phyloP scores from a whole-genome alignment of 495 filamentous ascomycete species.

The Penicillium robsamsonii region DNA sequence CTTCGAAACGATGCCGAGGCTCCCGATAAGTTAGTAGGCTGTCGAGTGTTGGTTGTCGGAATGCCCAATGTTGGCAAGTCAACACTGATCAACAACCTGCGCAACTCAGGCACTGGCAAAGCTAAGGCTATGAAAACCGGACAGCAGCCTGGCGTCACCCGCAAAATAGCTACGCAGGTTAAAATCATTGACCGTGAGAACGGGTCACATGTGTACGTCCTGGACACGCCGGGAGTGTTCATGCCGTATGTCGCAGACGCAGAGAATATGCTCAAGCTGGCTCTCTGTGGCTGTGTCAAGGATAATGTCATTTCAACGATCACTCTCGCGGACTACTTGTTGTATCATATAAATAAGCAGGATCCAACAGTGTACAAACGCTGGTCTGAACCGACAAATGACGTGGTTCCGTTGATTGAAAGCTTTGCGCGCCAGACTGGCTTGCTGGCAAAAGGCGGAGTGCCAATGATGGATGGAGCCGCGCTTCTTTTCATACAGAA shows the following conservation, averaged over 20 bases:
- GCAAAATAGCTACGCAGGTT: slow-evolving; percentile 78
- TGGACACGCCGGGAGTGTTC: slow-evolving; percentile 85
- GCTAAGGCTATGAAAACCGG: slow-evolving; percentile 82
- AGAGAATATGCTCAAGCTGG: slow-evolving; percentile 88
- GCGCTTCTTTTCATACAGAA: slow-evolving; percentile 82
- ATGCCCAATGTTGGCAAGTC: slow-evolving; percentile 97
- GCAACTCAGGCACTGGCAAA: slow-evolving; percentile 62
- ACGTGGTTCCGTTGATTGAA: slow-evolving; percentile 65
- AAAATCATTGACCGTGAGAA: slow-evolving; percentile 66
- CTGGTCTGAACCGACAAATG: slow-evolving; percentile 76
- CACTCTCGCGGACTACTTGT: slow-evolving; percentile 81
- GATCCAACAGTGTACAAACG: slow-evolving; percentile 57
- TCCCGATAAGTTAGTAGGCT: slow-evolving; percentile 59
- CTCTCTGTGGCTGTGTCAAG: slow-evolving; percentile 86
- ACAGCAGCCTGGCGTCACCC: slow-evolving; percentile 82
- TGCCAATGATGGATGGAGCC: slow-evolving; percentile 66
- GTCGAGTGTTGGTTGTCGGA: slow-evolving; percentile 82
- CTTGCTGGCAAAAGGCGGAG: slow-evolving; percentile 70
- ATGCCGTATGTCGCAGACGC: slow-evolving; percentile 82
- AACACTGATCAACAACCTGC: slow-evolving; percentile 82
- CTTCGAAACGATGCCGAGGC: slow-evolving; percentile 46
- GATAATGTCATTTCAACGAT: slow-evolving; percentile 74
- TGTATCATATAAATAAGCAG: slow-evolving; percentile 74
- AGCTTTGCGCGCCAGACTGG: slow-evolving; percentile 70
- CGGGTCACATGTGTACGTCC: slow-evolving; percentile 58